Percentiles rank a stretch among this genome's conserved stretches.
These are phyloP conservation scores for Ogataea wickerhamii DNA, from an alignment of 805 yeast genomes.

Conservation along the genomic window DNA sequence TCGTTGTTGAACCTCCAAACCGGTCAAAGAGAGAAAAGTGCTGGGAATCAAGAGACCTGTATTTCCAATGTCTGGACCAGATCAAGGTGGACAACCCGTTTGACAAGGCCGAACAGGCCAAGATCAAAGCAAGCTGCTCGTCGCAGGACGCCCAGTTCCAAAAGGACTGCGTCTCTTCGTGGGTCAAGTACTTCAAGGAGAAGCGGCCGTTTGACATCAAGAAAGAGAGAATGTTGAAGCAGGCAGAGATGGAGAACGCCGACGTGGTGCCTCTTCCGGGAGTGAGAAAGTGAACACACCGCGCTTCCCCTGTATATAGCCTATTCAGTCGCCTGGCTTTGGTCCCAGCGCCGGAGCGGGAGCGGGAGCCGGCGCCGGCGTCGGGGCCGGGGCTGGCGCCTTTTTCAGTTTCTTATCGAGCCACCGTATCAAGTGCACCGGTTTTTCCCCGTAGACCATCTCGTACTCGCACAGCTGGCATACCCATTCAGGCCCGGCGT, in stretches of 20 bases:
- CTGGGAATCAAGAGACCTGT: constrained; percentile 86
- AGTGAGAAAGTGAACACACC: constrained; percentile 15
- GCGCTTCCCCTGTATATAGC: neutral
- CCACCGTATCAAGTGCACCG: too few species aligned
- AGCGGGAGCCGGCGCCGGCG: too few species aligned
- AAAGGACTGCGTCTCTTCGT: constrained; percentile 74
- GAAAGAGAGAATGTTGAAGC: constrained; percentile 62
- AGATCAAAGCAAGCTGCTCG: constrained; percentile 56
- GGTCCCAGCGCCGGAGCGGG: too few species aligned
- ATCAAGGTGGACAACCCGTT: constrained; percentile 68
- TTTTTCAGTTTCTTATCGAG: too few species aligned
- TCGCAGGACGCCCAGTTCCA: constrained; percentile 56
- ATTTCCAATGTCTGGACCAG: constrained; percentile 69
- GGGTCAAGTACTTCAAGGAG: constrained; percentile 90
- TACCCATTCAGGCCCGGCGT: too few species aligned
- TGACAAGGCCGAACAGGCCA: constrained; percentile 44
- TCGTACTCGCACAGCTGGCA: too few species aligned
- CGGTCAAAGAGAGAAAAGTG: constrained; percentile 71
- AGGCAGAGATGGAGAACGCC: constrained; percentile 70
- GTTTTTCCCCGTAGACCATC: too few species aligned
- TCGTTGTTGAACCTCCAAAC: constrained; percentile 40
- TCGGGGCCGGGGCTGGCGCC: too few species aligned
- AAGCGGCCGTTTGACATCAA: constrained; percentile 76
- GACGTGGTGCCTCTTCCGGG: constrained; percentile 29
- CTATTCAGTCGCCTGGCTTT: too few species aligned